These are phyloP conservation scores for Ophiostoma populinum DNA, from an alignment of 2,329 filamentous ascomycete genomes.

Conservation along the genomic window DNA sequence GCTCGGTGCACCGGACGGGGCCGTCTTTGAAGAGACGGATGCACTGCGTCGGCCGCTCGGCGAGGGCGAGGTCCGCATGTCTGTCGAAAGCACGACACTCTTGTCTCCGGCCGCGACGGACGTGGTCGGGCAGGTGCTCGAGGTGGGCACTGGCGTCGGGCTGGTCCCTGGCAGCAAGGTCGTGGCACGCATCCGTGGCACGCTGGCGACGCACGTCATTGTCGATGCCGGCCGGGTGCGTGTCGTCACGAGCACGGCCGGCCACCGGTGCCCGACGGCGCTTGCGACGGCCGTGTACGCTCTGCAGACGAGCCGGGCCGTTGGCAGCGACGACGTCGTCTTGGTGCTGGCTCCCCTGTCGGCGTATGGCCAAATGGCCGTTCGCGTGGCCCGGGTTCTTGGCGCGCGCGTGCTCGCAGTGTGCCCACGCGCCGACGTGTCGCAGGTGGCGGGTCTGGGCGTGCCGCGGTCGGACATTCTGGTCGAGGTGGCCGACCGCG, in stretches of 20 bases:
- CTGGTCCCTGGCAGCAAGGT: conserved; percentile 25
- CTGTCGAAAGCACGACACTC: conserved; percentile 23
- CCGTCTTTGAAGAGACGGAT: conserved; percentile 11
- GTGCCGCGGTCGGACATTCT: too few species aligned
- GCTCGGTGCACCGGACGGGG: conserved; percentile 6
- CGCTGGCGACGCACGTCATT: conserved; percentile 19
- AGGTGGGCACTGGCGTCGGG: conserved; percentile 18
- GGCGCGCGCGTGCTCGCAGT: conserved; percentile 23
- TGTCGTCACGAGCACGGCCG: conserved; percentile 12
- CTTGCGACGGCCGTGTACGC: conserved; percentile 26
- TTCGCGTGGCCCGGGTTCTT: conserved; percentile 20
- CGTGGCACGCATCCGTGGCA: conserved; percentile 20
- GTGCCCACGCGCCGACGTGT: conserved; percentile 17
- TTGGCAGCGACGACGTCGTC: conserved; percentile 17
- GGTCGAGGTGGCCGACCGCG: not conserved
- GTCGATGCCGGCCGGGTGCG: conserved; percentile 21
- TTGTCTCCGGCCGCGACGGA: conserved; percentile 19
- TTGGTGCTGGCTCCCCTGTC: conserved; percentile 27
- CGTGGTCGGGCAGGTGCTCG: conserved; percentile 20
- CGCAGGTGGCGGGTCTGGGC: conserved; percentile 1
- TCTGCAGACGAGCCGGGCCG: conserved; percentile 17
- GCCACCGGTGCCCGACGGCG: conserved; percentile 20
- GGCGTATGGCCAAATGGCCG: conserved; percentile 25
- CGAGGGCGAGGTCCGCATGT: conserved; percentile 23
- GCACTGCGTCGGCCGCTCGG: conserved; percentile 10